phyloP scores from a whole-genome alignment of 306 rosid species.

The Luffa aegyptiaca region DNA sequence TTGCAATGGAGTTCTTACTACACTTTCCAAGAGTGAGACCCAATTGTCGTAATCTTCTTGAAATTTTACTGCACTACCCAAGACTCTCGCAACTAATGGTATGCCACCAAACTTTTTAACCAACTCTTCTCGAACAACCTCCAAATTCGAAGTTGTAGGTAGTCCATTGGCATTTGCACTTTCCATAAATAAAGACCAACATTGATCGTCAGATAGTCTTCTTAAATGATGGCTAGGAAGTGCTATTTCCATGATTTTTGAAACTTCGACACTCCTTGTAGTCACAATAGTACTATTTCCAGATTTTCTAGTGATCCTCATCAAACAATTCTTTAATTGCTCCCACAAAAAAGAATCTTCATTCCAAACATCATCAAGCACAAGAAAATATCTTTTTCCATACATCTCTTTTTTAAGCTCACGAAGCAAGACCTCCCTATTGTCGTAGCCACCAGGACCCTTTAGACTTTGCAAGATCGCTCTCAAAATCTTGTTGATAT shows the following conservation, averaged over 20 bases:
- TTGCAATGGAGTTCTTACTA: neutral
- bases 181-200: neutral
- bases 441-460: neutral
- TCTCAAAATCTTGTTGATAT: no score
- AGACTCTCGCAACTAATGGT: slow-evolving; percentile 5
- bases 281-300: neutral
- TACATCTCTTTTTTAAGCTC: neutral
- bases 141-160: neutral
- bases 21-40: neutral
- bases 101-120: slow-evolving; percentile 5
- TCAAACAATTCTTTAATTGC: neutral
- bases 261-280: neutral
- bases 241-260: neutral
- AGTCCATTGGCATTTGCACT: neutral
- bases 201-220: neutral
- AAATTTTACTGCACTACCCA: neutral
- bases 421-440: neutral
- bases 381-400: neutral
- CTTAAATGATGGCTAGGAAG: neutral
- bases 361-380: slow-evolving; percentile 21
- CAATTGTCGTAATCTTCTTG: neutral
- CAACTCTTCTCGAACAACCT: neutral
- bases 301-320: neutral
- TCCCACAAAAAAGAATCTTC: neutral
- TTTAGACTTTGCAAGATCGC: no score